phyloP scores from a whole-genome alignment of 768 basidiomycete genomes.

The Phaffia tasmanica region DNA sequence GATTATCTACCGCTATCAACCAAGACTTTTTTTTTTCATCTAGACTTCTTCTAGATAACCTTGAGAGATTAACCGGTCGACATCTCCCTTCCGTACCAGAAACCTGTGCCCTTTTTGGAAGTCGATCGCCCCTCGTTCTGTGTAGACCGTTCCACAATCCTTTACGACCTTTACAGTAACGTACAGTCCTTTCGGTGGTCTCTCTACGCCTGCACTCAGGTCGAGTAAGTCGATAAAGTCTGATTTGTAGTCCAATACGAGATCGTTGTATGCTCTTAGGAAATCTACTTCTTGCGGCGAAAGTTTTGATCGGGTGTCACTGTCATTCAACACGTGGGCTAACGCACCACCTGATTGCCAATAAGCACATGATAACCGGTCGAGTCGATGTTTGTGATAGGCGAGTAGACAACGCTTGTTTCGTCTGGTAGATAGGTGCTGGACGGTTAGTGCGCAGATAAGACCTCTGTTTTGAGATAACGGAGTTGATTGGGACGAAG shows the following conservation, averaged over 20 bases:
- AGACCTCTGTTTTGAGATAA: constrained; percentile 38
- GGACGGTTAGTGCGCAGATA: constrained; percentile 57
- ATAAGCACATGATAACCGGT: constrained; percentile 74
- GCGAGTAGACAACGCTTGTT: constrained; percentile 95
- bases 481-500: constrained; percentile 36
- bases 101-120: constrained; percentile 77
- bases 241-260: constrained; percentile 70
- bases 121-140: constrained; percentile 71
- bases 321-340: constrained; percentile 61
- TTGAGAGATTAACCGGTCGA: constrained; percentile 88
- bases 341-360: constrained; percentile 73
- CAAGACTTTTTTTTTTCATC: background rate
- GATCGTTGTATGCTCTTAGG: constrained; percentile 63
- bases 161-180: constrained; percentile 73
- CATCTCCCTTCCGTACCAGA: constrained; percentile 73
- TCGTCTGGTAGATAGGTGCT: constrained; percentile 76
- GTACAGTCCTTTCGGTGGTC: constrained; percentile 77
- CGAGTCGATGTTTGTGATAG: constrained; percentile 77
- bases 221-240: constrained; percentile 72
- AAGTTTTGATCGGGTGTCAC: constrained; percentile 59
- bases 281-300: constrained; percentile 77
- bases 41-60: constrained; percentile 80
- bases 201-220: constrained; percentile 65
- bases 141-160: constrained; percentile 85
- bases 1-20: background rate